Percentiles rank a stretch among this genome's conserved stretches.
These are phyloP conservation scores for Fusarium hainanense DNA, from an alignment of 2,329 filamentous ascomycete species.

Conservation along the genomic window DNA sequence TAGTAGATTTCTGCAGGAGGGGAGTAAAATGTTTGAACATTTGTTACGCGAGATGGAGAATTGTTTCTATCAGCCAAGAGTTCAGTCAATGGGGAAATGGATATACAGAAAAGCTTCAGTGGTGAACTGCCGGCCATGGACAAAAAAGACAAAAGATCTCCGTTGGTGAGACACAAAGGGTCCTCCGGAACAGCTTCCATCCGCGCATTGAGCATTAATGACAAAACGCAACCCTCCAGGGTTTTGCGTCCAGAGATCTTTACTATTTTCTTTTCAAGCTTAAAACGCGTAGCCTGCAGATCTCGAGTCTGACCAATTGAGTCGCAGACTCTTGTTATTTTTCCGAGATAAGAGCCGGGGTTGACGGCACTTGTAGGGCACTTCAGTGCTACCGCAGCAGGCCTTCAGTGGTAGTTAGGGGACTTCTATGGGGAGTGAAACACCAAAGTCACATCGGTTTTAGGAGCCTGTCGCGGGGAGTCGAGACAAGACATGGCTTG, in stretches of 20 bases:
- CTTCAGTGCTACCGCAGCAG: not conserved
- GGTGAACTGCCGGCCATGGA: not conserved
- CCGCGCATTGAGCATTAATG: conserved; percentile 12
- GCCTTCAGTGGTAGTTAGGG: not conserved
- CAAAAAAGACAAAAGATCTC: not conserved
- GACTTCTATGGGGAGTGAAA: conserved; percentile 3
- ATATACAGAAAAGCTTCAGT: not conserved
- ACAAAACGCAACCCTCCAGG: conserved; percentile 4
- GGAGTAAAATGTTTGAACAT: not conserved
- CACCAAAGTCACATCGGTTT: not conserved
- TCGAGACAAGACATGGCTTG: conserved; percentile 14
- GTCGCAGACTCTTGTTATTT: not conserved
- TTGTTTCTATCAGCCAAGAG: conserved; percentile 2
- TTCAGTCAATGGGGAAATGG: not conserved
- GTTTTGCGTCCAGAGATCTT: not conserved
- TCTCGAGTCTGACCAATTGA: not conserved
- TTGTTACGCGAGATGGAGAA: not conserved
- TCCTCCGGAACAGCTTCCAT: not conserved
- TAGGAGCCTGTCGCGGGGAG: conserved; percentile 8
- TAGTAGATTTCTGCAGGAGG: not conserved
- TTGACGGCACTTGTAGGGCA: not conserved
- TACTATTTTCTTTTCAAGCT: not conserved
- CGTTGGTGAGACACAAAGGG: not conserved
- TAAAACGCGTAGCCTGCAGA: conserved; percentile 1
- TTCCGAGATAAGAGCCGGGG: conserved; percentile 3